Base-by-base conservation (phyloP, 768 basidiomycete species). In the Suillus paluster region DNA sequence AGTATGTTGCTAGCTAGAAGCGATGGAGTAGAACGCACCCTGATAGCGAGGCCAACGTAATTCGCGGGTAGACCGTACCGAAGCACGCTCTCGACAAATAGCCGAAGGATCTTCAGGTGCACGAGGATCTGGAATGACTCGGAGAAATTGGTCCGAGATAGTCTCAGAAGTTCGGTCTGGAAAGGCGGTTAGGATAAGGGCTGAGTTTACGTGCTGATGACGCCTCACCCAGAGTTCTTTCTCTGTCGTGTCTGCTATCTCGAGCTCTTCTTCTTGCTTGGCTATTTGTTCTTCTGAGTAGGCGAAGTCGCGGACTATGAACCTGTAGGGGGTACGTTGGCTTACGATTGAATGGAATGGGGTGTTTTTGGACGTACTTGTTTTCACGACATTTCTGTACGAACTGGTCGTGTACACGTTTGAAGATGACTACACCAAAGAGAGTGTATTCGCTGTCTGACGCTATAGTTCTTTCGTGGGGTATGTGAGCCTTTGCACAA, bases 101-200 rank as follows among this genome's bases (percentile, higher is more conserved):
- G 80, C 11, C 94, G 89, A 17, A 97, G 77, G 55, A 97, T 84
- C 77, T 99, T 99, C 67, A 99, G 81, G 71, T 99, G 97, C 0
- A 96, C 92, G 21, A 98, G 82, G 57, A 97, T 82, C 73, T 99
- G 94, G 79, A 95, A 95, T 6, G 95, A 89, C 79, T 99, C 97
- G 1, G 95, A 96, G 75, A 99, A 99, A 77, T 97, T 98, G 57
- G 94, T 97, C 59, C 97, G 84, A 41, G 96, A 89, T 41, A 99
- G 75, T 68, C 92, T 86, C 27, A 99, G 80, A 0, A 99, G 84
- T 67, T 99, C 97, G 30, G 94, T 92, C 96, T 99, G 67, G 57
- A 21, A 33, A 39, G 58, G 15, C 41, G 19, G n/a, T 41, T 19
- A 61, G 12, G 36, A 65, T 21, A 17, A 38, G 11, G 25, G 30